Percentiles rank a stretch among this genome's conserved stretches.
Conservation (phyloP, 2,329 filamentous ascomycete species). For the Pseudogymnoascus sp. region DNA sequence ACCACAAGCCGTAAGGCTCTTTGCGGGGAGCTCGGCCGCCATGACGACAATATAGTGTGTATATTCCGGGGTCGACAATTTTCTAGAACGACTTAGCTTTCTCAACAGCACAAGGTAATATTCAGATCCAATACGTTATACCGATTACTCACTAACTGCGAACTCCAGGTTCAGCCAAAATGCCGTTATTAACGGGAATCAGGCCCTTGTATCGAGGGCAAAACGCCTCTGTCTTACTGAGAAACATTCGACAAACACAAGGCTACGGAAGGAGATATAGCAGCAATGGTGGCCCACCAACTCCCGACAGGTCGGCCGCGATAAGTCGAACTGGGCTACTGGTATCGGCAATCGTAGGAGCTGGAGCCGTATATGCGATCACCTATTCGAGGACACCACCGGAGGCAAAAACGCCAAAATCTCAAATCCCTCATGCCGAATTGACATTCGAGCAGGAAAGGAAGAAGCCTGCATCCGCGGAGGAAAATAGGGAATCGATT, state of each 20-base stretch:
- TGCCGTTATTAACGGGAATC: conserved; percentile 5
- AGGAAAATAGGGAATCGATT: conserved; percentile 67
- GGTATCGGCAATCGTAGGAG: conserved; percentile 19
- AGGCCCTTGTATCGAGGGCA: background rate
- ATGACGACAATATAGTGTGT: conserved; percentile 1
- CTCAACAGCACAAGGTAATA: background rate
- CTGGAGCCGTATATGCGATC: conserved; percentile 19
- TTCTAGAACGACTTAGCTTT: background rate
- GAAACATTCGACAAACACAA: conserved; percentile 5
- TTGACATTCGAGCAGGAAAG: conserved; percentile 62
- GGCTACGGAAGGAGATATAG: background rate
- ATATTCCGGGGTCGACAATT: background rate
- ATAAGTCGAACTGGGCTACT: conserved; percentile 16
- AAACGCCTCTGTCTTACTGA: background rate
- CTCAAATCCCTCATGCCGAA: conserved; percentile 34
- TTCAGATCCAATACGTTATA: background rate
- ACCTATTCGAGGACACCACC: conserved; percentile 20
- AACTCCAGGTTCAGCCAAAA: background rate
- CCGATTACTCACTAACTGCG: background rate
- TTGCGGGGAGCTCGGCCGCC: conserved; percentile 7
- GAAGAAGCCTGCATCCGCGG: conserved; percentile 49
- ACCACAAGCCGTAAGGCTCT: background rate
- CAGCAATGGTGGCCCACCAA: background rate
- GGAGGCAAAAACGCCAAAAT: conserved; percentile 22
- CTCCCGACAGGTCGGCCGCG: background rate